Conservation (phyloP, 1,284 basidiomycete genomes). For the Boletus semigastroideus region DNA sequence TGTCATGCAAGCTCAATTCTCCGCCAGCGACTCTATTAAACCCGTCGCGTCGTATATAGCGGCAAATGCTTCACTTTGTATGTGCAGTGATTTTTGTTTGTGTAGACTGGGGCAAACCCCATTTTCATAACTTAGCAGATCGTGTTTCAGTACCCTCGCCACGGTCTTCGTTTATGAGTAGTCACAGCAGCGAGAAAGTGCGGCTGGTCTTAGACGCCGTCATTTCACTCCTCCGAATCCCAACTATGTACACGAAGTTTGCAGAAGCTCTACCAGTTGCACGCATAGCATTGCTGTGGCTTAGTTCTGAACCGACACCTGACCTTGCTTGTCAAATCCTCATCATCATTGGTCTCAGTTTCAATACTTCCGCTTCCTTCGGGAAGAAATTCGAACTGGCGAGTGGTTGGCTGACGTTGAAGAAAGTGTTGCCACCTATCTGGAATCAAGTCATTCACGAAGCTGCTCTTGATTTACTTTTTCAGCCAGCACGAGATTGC, state of each 20-base stretch:
- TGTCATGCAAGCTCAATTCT: constrained; percentile 61
- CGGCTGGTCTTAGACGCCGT: constrained; percentile 62
- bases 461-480: constrained; percentile 62
- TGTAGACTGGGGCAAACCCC: background rate
- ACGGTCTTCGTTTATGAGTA: constrained; percentile 38
- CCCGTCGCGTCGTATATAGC: constrained; percentile 85
- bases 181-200: constrained; percentile 44
- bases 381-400: constrained; percentile 73
- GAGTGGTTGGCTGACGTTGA: constrained; percentile 71
- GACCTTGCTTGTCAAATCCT: constrained; percentile 60
- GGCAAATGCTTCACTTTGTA: constrained; percentile 76
- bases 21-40: constrained; percentile 74
- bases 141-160: constrained; percentile 41
- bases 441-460: constrained; percentile 69
- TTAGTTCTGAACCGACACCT: constrained; percentile 66
- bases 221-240: constrained; percentile 54
- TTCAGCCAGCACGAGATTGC: constrained; percentile 40
- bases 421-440: constrained; percentile 58
- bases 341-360: constrained; percentile 54
- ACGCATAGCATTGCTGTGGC: constrained; percentile 70
- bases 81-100: constrained; percentile 16
- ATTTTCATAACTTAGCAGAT: constrained; percentile 10
- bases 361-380: constrained; percentile 57
- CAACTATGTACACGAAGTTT: constrained; percentile 60
- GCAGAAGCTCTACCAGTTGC: constrained; percentile 67